Evolutionary conservation across 73 alveolate species (phyloP), one percentile per base, ranked within the genome.

Genomic region (Paraurostyla sp.): DNA sequence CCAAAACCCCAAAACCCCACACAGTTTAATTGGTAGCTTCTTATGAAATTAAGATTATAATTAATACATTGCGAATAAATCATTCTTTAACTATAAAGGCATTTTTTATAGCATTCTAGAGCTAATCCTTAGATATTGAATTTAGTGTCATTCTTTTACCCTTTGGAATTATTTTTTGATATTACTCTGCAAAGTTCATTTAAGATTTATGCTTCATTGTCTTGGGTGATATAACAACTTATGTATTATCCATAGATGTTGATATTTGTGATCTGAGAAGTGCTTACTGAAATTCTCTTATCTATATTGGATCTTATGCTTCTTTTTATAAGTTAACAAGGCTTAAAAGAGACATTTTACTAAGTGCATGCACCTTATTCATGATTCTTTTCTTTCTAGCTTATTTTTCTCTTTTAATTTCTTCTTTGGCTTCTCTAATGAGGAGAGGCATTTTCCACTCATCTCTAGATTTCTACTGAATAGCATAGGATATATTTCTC

Each of bases 391-490:
- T 65, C 9, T 16, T 65, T 35, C 82, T 25, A 9, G 46, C 35
- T 35, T 65, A 38, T 38, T 65, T 65, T 22, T 65, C 82, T 36
- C 25, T 32, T 40, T 65, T 65, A 65, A 65, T 65, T 22, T 65
- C 82, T 6, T 65, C 82, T 22, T 40, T 65, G 16, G 82, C 82
- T 65, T 65, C 82, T 38, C 38, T 32, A 11, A 65, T 65, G 4
- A 65, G 38, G 9, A 38, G 29, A 38, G 82, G 82, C 82, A 65
- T 65, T 65, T 65, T 65, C 82, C 82, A 65, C 42, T 65, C 82
- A 65, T 65, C 82, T 65, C 82, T 65, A 13, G 40, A 65, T 40
- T 65, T 65, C 36, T 32, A 38, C 13, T 25, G 6, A 36, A 65
- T 40, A 15, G 41, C 46, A 9, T 65, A 38, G 6, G 82, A 65